phyloP scores from a whole-genome alignment of 805 yeast genomes.

The Starmerella sirachaensis region DNA sequence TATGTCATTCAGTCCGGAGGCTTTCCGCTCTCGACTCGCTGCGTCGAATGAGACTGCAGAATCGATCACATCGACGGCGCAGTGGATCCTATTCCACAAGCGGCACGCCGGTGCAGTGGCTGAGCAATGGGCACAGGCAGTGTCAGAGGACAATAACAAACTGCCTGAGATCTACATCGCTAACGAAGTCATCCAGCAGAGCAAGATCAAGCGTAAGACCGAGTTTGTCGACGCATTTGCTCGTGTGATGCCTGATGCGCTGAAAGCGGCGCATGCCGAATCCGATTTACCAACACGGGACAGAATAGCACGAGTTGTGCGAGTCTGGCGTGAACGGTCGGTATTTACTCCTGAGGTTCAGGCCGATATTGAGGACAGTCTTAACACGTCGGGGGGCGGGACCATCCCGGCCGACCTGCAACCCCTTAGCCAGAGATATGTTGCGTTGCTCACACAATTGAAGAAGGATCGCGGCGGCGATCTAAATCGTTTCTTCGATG shows the following conservation, averaged over 20 bases:
- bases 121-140: conserved; percentile 36
- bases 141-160: conserved; percentile 32
- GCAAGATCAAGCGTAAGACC: conserved; percentile 47
- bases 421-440: conserved; percentile 15
- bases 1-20: conserved; percentile 20
- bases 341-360: conserved; percentile 35
- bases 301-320: conserved; percentile 45
- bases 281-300: conserved; percentile 36
- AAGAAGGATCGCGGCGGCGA: background rate
- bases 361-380: conserved; percentile 24
- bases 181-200: conserved; percentile 73
- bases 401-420: conserved; percentile 11
- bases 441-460: background rate
- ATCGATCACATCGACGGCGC: conserved; percentile 60
- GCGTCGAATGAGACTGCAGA: conserved; percentile 50
- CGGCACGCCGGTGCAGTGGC: conserved; percentile 45
- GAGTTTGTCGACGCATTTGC: conserved; percentile 52
- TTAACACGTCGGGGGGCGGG: conserved; percentile 1
- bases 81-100: conserved; percentile 59
- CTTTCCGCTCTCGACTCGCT: conserved; percentile 23
- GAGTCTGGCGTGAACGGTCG: conserved; percentile 55
- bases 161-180: conserved; percentile 56
- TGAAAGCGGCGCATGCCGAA: conserved; percentile 29
- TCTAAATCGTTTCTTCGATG: background rate
- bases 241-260: conserved; percentile 30